phyloP scores from a whole-genome alignment of 164 flowering plant genomes.

The Platanus orientalis region DNA sequence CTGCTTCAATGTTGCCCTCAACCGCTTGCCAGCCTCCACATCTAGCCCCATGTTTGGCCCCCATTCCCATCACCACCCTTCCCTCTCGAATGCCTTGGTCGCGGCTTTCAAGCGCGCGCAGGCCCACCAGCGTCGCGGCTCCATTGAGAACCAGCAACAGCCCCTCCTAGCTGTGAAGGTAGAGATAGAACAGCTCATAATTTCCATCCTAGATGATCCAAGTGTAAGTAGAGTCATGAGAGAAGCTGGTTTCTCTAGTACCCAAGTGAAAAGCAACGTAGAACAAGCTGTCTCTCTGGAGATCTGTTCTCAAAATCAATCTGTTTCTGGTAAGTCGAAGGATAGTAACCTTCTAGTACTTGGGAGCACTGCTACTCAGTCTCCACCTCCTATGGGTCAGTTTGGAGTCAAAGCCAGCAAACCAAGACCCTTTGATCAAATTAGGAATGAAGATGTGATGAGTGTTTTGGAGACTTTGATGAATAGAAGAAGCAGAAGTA shows the following conservation, averaged over 20 bases:
- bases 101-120: constrained; percentile 98
- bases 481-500: constrained; percentile 44
- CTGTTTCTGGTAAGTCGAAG: constrained; percentile 35
- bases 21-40: constrained; percentile 82
- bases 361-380: constrained; percentile 5
- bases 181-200: constrained; percentile 83
- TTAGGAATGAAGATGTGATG: constrained; percentile 45
- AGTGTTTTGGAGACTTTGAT: constrained; percentile 51
- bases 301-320: constrained; percentile 32
- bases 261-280: constrained; percentile 83
- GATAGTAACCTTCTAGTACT: constrained; percentile 31
- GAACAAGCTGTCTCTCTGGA: constrained; percentile 74
- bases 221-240: constrained; percentile 98
- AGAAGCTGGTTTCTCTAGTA: constrained; percentile 94
- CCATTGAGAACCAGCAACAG: constrained; percentile 82
- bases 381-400: constrained; percentile 21
- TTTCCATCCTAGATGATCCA: constrained; percentile 93
- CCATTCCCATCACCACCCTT: constrained; percentile 56
- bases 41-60: constrained; percentile 49
- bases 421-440: constrained; percentile 22
- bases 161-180: constrained; percentile 82
- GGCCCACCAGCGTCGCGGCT: constrained; percentile 95
- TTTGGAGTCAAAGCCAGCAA: constrained; percentile 16
- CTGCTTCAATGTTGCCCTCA: constrained; percentile 96
- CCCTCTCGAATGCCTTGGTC: constrained; percentile 87